Evolutionary conservation across 352 stramenopile species (phyloP), one percentile per base, ranked within the genome.

Genomic region (Hyphochytrium catenoides): DNA sequence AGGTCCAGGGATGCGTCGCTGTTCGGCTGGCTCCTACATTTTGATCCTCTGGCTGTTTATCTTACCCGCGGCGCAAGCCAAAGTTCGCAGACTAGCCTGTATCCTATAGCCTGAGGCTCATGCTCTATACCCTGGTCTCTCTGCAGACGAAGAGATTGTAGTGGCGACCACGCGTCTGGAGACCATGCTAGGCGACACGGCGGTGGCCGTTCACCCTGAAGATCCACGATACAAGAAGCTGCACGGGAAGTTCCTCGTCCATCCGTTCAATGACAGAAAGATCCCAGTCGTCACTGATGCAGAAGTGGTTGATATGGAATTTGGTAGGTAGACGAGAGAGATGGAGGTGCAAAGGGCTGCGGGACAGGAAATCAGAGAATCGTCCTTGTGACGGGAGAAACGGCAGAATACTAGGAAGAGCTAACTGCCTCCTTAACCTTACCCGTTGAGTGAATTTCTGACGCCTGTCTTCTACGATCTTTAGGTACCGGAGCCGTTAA

Each of bases 151-250:
- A 27, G 64, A 85, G 48, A 55, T 91, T 31, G 66, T 88, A 16
- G 60, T 81, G 11, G 75, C 74, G 0, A 91, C 93, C 1, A 99
- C 93, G 24, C 91, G 93, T 75, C 62, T 98, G 3, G 93, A 99
- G 66, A 99, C 93, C 4, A 99, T 99, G 88, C 60, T 99, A 18
- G 93, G 93, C 23, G 93, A 99, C 65, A 81, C 74, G 4, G 89
- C 82, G 25, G 84, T 99, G 15, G 93, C 93, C 0, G 76, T 99
- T 16, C 93, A 99, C 67, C 92, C 93, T 0, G 77, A 98, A 20
- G 93, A 99, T 62, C 54, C 72, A 23, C 71, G 93, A 14, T 99
- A 99, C 70, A 95, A 58, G 47, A 88, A 98, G 54, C 59, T 99
- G 32, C 91, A 98, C 56, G 89, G 90, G 40, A 98, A 97, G 59